Evolutionary conservation across 1,139 yeast species (phyloP), one percentile per base, ranked within the genome.

Genomic region (Geotrichum restrictum): DNA sequence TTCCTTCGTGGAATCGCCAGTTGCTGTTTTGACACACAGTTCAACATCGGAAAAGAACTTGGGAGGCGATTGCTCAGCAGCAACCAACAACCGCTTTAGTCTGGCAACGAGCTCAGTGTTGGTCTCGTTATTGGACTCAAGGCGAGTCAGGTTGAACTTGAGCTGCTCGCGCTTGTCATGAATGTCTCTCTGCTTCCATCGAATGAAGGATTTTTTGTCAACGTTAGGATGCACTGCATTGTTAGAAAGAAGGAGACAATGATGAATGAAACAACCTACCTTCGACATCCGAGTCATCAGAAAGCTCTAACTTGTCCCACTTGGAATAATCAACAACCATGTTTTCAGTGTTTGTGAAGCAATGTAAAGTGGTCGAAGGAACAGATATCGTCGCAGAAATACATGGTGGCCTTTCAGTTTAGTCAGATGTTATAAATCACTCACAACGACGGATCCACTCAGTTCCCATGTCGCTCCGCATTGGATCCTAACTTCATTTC

Each of bases 161-260:
- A 95, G 74, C 66, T 87, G 88, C 45, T 77, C 80, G 57, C 99
- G 82, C 70, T 91, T 85, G 66, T 91, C 97, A 67, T 93, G 98
- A 59, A 94, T 93, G 63, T 91, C 96, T 65, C 96, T 85, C 71
- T 94, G 99, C 67, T 89, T 93, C 98, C 98, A 93, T 57, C 83
- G 81, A 63, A 94, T 88, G 63, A 94, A 91, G 1, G 98, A 89
- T 48, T 75, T 76, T 68, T 94, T 94, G 70, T 94, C 99, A 33
- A 94, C 98, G 65, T 94, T 94, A 56, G 98, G 99, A 68, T 94
- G 99, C 8, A 91, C 98, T 61, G 48, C n/a, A 34, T 45, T 24
- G 51, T 33, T 41, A 29, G 48, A n/a, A 10, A 31, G 18, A 32
- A 8, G 36, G 5, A n/a, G n/a, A n/a, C n/a, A n/a, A 27, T 24